These are phyloP conservation scores for Magnolia kwangsiensis DNA, from an alignment of 164 flowering plant genomes.

Conservation along the genomic window DNA sequence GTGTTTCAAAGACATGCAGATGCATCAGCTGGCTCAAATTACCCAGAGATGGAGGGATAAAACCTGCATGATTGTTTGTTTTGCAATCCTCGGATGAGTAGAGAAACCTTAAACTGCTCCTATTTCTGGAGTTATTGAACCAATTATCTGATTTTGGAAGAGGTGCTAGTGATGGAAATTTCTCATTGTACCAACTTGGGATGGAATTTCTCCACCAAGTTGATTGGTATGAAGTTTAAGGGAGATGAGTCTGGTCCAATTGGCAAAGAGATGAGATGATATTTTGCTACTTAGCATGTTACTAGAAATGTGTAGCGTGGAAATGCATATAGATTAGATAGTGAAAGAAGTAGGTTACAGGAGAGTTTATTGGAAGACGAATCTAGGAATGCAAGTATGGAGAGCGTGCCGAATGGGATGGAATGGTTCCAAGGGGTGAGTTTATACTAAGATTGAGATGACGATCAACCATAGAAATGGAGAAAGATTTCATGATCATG, in stretches of 20 bases:
- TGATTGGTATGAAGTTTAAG: slow-evolving; percentile 11
- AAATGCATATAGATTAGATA: slow-evolving; percentile 20
- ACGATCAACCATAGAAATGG: no score
- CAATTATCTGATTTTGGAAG: slow-evolving; percentile 29
- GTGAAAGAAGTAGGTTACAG: slow-evolving; percentile 21
- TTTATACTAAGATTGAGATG: slow-evolving; percentile 13
- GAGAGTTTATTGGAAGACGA: slow-evolving; percentile 5
- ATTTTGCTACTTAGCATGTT: slow-evolving; percentile 15
- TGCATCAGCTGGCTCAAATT: not conserved
- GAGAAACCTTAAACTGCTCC: slow-evolving; percentile 19
- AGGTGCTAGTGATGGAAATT: not conserved
- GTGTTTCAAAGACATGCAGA: not conserved
- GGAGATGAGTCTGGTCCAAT: slow-evolving; percentile 9
- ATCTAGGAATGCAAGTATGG: not conserved
- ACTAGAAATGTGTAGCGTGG: slow-evolving; percentile 16
- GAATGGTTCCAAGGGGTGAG: slow-evolving; percentile 15
- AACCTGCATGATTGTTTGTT: not conserved
- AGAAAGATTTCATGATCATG: no score
- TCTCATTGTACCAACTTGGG: slow-evolving; percentile 25
- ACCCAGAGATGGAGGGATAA: slow-evolving; percentile 1
- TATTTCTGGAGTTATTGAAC: slow-evolving; percentile 36
- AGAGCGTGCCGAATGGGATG: slow-evolving; percentile 1
- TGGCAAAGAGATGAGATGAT: slow-evolving; percentile 15
- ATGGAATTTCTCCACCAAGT: slow-evolving; percentile 21
- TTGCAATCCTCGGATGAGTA: not conserved